Percentiles rank a stretch among this genome's conserved stretches.
Conservation (phyloP, 257 asterid genomes). For the Voacanga thouarsii region DNA sequence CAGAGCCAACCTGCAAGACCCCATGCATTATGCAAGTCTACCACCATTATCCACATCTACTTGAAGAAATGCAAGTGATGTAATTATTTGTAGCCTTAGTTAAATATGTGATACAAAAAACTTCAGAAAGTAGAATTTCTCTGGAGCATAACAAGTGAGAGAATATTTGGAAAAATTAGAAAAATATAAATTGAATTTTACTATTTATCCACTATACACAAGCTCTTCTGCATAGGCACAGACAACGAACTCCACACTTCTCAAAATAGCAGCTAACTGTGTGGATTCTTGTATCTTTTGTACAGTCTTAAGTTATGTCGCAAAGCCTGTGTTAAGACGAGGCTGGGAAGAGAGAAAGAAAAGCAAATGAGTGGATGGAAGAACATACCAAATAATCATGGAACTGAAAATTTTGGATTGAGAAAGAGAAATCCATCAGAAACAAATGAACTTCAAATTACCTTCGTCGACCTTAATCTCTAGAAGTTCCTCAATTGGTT, state of each 20-base stretch:
- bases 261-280: conserved; percentile 4
- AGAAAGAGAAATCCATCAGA: neutral
- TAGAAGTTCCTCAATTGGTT: conserved; percentile 78
- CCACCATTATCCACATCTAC: neutral
- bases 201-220: conserved; percentile 8
- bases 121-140: neutral
- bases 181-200: neutral
- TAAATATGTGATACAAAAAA: conserved; percentile 2
- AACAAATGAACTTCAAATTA: conserved; percentile 14
- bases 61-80: conserved; percentile 2
- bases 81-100: neutral
- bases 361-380: neutral
- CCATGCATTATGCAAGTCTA: neutral
- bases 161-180: neutral
- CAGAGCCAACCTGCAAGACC: neutral
- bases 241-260: conserved; percentile 5
- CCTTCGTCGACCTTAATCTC: conserved; percentile 84
- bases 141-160: neutral
- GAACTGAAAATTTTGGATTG: neutral
- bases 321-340: conserved; percentile 13
- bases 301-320: neutral
- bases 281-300: conserved; percentile 12
- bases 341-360: conserved; percentile 2
- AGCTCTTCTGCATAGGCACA: neutral
- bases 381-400: neutral